These are phyloP conservation scores for Trypanosoma scelopori DNA, from an alignment of 208 protist genomes.

Conservation along the genomic window DNA sequence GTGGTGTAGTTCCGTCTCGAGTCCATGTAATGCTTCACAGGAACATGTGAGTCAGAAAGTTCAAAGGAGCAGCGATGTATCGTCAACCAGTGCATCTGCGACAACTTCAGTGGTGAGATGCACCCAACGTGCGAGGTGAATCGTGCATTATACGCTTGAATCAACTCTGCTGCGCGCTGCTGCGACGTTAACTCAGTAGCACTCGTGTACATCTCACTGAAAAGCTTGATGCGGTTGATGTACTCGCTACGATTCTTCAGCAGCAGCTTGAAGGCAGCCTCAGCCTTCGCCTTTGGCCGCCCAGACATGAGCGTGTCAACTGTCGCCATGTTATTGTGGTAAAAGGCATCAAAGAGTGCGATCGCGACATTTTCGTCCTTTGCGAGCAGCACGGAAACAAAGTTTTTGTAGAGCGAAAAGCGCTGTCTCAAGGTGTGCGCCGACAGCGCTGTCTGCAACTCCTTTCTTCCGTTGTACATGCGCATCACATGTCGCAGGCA, in stretches of 20 bases:
- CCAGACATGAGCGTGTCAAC: conserved; percentile 71
- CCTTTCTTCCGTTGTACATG: conserved; percentile 62
- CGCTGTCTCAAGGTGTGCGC: conserved; percentile 69
- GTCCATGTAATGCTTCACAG: conserved; percentile 22
- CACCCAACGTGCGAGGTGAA: conserved; percentile 62
- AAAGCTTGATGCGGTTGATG: conserved; percentile 78
- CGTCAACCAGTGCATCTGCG: conserved; percentile 56
- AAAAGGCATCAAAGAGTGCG: conserved; percentile 61
- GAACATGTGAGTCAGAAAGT: neutral
- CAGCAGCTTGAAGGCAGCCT: conserved; percentile 56
- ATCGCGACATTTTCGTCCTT: conserved; percentile 36
- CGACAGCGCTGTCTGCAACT: conserved; percentile 70
- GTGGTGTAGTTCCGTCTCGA: conserved; percentile 16
- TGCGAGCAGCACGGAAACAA: conserved; percentile 41
- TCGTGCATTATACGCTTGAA: conserved; percentile 30
- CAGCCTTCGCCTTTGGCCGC: conserved; percentile 66
- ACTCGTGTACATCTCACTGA: conserved; percentile 51
- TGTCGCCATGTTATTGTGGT: conserved; percentile 40
- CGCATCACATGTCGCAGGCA: conserved; percentile 59
- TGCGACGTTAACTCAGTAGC: conserved; percentile 42
- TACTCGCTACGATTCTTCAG: conserved; percentile 75
- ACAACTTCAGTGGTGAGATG: conserved; percentile 39
- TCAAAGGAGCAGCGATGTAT: conserved; percentile 34
- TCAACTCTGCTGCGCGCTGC: conserved; percentile 35
- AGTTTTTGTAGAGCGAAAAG: conserved; percentile 76